Evolutionary conservation across 768 basidiomycete genomes (phyloP).

Genomic region (Agrocybe pediades): DNA sequence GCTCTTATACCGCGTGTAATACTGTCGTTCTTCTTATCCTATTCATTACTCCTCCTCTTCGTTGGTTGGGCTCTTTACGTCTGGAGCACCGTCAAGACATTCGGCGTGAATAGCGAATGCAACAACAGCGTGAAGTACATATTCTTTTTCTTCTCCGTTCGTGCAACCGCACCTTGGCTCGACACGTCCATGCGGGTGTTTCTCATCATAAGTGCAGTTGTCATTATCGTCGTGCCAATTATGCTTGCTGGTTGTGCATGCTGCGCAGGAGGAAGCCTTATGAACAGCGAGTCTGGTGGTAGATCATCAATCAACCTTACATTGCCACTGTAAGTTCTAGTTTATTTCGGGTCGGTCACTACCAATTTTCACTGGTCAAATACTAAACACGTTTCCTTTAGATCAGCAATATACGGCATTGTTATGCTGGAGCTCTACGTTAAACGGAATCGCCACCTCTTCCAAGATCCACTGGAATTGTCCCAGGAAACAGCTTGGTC

Average conservation of each 20-base stretch:
- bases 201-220: neutral
- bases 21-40: no score
- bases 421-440: neutral
- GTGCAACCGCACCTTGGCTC: neutral
- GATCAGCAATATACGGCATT: neutral
- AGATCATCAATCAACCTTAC: no score
- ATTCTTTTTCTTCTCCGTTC: neutral
- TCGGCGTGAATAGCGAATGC: neutral
- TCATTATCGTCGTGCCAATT: neutral
- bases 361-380: no score
- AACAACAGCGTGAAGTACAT: neutral
- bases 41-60: neutral
- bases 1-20: no score
- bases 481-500: neutral
- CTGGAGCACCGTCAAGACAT: neutral
- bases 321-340: no score
- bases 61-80: neutral
- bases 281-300: no score
- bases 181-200: neutral
- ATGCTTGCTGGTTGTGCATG: neutral
- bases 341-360: no score
- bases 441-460: neutral
- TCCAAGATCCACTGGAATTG: neutral
- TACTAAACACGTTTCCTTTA: neutral
- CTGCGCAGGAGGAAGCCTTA: no score